phyloP scores from a whole-genome alignment of 2,329 filamentous ascomycete species.

The Coleophoma cylindrospora region DNA sequence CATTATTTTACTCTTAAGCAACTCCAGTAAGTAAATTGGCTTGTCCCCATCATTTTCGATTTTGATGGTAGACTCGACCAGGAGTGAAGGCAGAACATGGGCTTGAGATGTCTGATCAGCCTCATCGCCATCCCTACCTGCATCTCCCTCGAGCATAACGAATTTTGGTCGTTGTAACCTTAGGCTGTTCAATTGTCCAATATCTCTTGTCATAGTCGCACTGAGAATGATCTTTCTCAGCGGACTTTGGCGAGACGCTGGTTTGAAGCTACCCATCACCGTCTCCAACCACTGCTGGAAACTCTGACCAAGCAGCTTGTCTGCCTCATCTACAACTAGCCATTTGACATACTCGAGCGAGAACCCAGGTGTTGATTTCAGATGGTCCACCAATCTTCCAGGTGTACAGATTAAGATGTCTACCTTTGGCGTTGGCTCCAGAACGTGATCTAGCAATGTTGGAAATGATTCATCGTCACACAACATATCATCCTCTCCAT shows the following conservation, averaged over 20 bases:
- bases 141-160: slow-evolving; percentile 63
- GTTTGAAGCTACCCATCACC: slow-evolving; percentile 56
- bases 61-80: slow-evolving; percentile 63
- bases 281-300: slow-evolving; percentile 86
- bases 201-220: slow-evolving; percentile 85
- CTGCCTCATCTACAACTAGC: slow-evolving; percentile 91
- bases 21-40: slow-evolving; percentile 77
- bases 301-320: slow-evolving; percentile 84
- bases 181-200: slow-evolving; percentile 72
- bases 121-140: slow-evolving; percentile 20
- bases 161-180: slow-evolving; percentile 70
- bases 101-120: slow-evolving; percentile 32
- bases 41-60: slow-evolving; percentile 67
- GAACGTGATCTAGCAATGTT: slow-evolving; percentile 56
- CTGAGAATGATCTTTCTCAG: slow-evolving; percentile 82
- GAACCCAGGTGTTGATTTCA: slow-evolving; percentile 80
- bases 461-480: slow-evolving; percentile 27
- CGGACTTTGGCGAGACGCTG: slow-evolving; percentile 15
- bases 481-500: slow-evolving; percentile 30
- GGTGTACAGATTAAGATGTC: slow-evolving; percentile 91
- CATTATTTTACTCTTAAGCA: slow-evolving; percentile 58
- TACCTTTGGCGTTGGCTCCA: slow-evolving; percentile 64
- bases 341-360: slow-evolving; percentile 73
- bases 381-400: slow-evolving; percentile 85
- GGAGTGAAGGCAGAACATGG: slow-evolving; percentile 55